Percentiles rank a stretch among this genome's conserved stretches.
phyloP scores from a whole-genome alignment of 1,139 yeast genomes.

The Cylindricascospora bacillispora region DNA sequence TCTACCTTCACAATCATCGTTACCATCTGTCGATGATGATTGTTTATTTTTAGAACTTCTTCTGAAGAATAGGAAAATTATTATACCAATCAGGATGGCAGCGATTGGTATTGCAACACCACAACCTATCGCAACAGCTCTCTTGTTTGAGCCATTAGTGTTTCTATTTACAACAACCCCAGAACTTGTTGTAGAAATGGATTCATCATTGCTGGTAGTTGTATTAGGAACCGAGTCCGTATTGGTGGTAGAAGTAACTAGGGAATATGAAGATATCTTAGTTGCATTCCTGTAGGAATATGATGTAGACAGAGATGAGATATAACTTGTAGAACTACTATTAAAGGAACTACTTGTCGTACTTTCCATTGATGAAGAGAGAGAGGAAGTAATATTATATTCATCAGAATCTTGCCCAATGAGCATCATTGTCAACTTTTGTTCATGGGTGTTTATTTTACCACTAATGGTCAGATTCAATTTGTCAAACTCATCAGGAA shows the following conservation, averaged over 20 bases:
- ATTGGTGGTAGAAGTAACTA: slow-evolving; percentile 16
- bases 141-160: slow-evolving; percentile 26
- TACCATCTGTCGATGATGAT: too few species aligned
- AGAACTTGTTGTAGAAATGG: slow-evolving; percentile 11
- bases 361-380: slow-evolving; percentile 8
- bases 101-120: slow-evolving; percentile 75
- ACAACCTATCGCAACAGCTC: slow-evolving; percentile 65
- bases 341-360: slow-evolving; percentile 4
- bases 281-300: slow-evolving; percentile 16
- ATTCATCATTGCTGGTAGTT: slow-evolving; percentile 11
- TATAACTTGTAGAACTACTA: slow-evolving; percentile 5
- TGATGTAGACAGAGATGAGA: too few species aligned
- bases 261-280: background rate
- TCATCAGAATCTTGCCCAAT: slow-evolving; percentile 32
- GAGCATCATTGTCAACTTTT: slow-evolving; percentile 39
- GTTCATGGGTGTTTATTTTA: slow-evolving; percentile 28
- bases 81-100: slow-evolving; percentile 34
- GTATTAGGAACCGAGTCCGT: slow-evolving; percentile 24
- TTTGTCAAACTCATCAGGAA: slow-evolving; percentile 46
- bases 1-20: slow-evolving; percentile 26
- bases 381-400: slow-evolving; percentile 18
- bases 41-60: slow-evolving; percentile 34
- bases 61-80: slow-evolving; percentile 50
- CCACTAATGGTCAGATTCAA: slow-evolving; percentile 42
- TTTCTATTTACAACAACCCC: slow-evolving; percentile 13